These are phyloP conservation scores for Thymus quinquecostatus DNA, from an alignment of 257 asterid species.

Conservation along the genomic window DNA sequence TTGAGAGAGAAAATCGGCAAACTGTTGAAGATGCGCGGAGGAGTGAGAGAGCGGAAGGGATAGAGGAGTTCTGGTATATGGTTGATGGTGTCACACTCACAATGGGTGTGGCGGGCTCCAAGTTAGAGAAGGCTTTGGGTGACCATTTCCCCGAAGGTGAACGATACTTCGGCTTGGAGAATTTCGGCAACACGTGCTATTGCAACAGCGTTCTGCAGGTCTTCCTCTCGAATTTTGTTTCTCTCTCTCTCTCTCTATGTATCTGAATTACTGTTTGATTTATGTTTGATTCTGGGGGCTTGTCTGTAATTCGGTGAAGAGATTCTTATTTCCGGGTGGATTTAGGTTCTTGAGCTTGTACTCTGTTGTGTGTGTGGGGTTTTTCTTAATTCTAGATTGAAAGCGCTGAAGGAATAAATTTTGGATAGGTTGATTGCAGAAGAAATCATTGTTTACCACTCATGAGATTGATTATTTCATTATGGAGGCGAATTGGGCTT, in stretches of 20 bases:
- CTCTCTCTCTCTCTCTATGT: neutral
- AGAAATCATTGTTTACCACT: neutral
- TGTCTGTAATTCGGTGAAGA: neutral
- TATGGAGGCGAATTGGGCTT: constrained; percentile 11
- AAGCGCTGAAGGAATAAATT: neutral
- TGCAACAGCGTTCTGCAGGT: constrained; percentile 79
- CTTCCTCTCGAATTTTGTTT: neutral
- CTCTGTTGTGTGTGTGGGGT: neutral
- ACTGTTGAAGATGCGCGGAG: constrained; percentile 11
- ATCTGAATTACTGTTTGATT: neutral
- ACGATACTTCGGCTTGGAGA: constrained; percentile 73
- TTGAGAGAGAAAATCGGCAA: constrained; percentile 6
- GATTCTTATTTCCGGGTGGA: neutral
- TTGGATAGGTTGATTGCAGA: constrained; percentile 9
- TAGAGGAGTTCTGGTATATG: constrained; percentile 67
- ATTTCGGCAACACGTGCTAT: constrained; percentile 76
- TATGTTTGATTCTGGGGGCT: constrained; percentile 16
- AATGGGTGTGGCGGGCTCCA: constrained; percentile 78
- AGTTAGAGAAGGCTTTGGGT: constrained; percentile 72
- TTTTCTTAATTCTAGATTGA: constrained; percentile 8
- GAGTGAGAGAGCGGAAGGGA: constrained; percentile 36
- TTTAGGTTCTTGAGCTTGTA: constrained; percentile 18
- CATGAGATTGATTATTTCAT: constrained; percentile 19
- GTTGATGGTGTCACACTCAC: constrained; percentile 54
- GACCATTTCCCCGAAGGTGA: constrained; percentile 84